These are phyloP conservation scores for Termitomyces sp. DNA, from an alignment of 768 basidiomycete genomes.

Conservation along the genomic window DNA sequence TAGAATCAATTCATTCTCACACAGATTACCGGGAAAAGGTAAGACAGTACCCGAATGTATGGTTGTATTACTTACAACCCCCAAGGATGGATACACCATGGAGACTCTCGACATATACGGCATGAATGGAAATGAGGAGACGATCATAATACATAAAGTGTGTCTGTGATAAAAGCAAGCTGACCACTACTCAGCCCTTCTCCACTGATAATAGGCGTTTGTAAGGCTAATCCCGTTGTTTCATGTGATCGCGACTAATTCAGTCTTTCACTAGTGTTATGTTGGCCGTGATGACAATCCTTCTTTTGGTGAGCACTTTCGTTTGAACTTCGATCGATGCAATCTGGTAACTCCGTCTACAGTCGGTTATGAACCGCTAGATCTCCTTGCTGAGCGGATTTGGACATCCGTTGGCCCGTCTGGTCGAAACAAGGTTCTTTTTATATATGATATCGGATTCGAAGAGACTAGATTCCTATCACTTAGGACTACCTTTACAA, in stretches of 20 bases:
- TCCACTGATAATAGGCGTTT: slow-evolving; percentile 38
- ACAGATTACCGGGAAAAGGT: slow-evolving; percentile 87
- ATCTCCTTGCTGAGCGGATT: slow-evolving; percentile 63
- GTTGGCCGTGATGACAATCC: slow-evolving; percentile 87
- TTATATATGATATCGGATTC: not conserved
- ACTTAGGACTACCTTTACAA: slow-evolving; percentile 82
- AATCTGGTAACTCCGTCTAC: not conserved
- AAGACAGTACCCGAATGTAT: not conserved
- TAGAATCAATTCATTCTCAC: not conserved
- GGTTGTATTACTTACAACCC: not conserved
- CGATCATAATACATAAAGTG: slow-evolving; percentile 54
- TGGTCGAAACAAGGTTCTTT: slow-evolving; percentile 77
- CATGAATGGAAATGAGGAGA: slow-evolving; percentile 48
- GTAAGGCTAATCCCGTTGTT: slow-evolving; percentile 30
- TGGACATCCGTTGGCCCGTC: slow-evolving; percentile 81
- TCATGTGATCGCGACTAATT: not conserved
- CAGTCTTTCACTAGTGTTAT: slow-evolving; percentile 55
- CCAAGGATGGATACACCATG: slow-evolving; percentile 88
- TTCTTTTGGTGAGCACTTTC: slow-evolving; percentile 65
- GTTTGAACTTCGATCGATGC: not conserved
- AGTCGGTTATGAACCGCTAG: slow-evolving; percentile 87
- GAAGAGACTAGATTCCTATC: not conserved
- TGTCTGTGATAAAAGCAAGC: slow-evolving; percentile 13
- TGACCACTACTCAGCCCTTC: slow-evolving; percentile 7
- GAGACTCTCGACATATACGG: slow-evolving; percentile 75